Evolutionary conservation across 768 basidiomycete species (phyloP).

Genomic region (Strobilomyces dryophilus): DNA sequence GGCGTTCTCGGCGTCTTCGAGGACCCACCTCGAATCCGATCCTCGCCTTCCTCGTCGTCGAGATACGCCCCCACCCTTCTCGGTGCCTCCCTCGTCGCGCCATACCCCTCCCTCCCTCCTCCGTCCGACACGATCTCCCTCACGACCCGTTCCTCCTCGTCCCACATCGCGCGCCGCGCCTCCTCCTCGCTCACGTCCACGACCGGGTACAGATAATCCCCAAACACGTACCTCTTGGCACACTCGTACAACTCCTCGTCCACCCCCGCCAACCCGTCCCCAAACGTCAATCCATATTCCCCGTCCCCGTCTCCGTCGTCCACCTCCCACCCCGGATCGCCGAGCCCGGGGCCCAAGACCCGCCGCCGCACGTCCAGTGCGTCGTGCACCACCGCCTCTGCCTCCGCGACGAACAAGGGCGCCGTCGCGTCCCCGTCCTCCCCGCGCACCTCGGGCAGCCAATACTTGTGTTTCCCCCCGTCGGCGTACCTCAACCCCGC

Average conservation of each 20-base stretch:
- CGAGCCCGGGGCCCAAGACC: too few relatives aligned
- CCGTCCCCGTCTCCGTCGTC: slow-evolving; percentile 34
- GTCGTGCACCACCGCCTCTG: slow-evolving; percentile 59
- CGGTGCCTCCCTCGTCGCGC: slow-evolving; percentile 22
- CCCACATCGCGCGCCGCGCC: slow-evolving; percentile 28
- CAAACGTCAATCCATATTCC: slow-evolving; percentile 31
- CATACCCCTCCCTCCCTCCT: slow-evolving; percentile 16
- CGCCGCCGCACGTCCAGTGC: slow-evolving; percentile 48
- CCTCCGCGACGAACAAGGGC: slow-evolving; percentile 66
- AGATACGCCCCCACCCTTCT: slow-evolving; percentile 4
- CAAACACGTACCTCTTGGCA: slow-evolving; percentile 78
- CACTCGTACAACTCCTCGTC: slow-evolving; percentile 77
- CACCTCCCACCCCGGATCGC: too few relatives aligned
- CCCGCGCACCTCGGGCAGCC: slow-evolving; percentile 70
- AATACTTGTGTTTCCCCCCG: slow-evolving; percentile 93
- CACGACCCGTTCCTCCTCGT: slow-evolving; percentile 27
- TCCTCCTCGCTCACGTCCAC: slow-evolving; percentile 76
- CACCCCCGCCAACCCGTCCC: slow-evolving; percentile 35
- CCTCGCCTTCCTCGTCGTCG: neutral
- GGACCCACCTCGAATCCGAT: neutral
- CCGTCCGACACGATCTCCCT: slow-evolving; percentile 19
- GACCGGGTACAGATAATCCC: slow-evolving; percentile 86
- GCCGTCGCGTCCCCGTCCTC: slow-evolving; percentile 59
- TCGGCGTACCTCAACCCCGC: slow-evolving; percentile 90
- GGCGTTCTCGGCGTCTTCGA: slow-evolving; percentile 2